These are phyloP conservation scores for Cryptococcus sp. DNA, from an alignment of 1,284 basidiomycete genomes.

Conservation along the genomic window DNA sequence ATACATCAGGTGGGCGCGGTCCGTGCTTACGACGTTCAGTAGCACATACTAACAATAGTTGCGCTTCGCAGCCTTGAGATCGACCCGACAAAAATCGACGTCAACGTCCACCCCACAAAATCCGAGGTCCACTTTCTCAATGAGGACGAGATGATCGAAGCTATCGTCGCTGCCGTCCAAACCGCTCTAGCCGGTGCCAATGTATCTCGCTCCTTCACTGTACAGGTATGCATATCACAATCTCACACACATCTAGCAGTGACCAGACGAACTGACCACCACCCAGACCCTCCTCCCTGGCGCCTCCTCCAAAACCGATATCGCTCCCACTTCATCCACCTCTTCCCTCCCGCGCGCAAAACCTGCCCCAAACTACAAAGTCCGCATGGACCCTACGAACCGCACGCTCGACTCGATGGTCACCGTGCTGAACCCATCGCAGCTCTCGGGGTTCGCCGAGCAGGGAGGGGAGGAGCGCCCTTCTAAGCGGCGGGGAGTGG, in stretches of 20 bases:
- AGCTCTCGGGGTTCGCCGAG: constrained; percentile 25
- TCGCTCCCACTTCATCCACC: background rate
- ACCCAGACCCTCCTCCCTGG: constrained; percentile 50
- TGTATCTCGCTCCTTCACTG: constrained; percentile 69
- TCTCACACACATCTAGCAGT: background rate
- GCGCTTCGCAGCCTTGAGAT: constrained; percentile 63
- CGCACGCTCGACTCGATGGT: constrained; percentile 94
- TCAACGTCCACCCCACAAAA: constrained; percentile 98
- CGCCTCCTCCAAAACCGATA: constrained; percentile 22
- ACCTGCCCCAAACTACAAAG: constrained; percentile 75
- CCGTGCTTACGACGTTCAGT: too few species aligned
- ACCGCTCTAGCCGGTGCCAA: constrained; percentile 62
- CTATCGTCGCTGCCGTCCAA: constrained; percentile 71
- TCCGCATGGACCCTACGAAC: constrained; percentile 81
- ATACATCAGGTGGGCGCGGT: constrained; percentile 69
- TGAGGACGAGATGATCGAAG: constrained; percentile 82
- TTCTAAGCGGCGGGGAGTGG: constrained; percentile 27
- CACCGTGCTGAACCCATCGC: constrained; percentile 43
- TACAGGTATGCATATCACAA: constrained; percentile 60
- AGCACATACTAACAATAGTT: background rate
- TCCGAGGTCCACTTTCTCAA: constrained; percentile 93
- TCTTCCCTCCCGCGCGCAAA: constrained; percentile 27
- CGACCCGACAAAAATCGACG: constrained; percentile 84
- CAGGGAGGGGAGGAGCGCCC: constrained; percentile 14
- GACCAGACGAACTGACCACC: background rate